A percentile compares a stretch with the other conserved stretches of the same genome.
Conservation (phyloP, 495 filamentous ascomycete species). For the Penicillium canariense region DNA sequence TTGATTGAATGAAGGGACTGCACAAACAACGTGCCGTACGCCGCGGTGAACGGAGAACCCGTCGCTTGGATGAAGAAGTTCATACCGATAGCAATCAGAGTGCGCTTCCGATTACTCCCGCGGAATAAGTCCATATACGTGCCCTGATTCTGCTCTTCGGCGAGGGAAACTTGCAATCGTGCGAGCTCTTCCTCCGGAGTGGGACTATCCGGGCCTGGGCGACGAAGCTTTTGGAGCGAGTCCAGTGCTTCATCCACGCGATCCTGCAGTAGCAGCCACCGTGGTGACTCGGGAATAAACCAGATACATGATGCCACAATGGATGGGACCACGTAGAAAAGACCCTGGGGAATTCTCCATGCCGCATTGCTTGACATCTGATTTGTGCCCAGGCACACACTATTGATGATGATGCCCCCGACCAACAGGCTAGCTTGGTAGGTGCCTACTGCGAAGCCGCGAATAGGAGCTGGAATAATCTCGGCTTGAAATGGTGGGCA, state of each 20-base stretch:
- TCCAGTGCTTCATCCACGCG: slow-evolving; percentile 25
- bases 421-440: slow-evolving; percentile 27
- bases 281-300: slow-evolving; percentile 35
- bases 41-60: slow-evolving; percentile 29
- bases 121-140: slow-evolving; percentile 37
- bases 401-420: slow-evolving; percentile 32
- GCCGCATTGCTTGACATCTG: slow-evolving; percentile 23
- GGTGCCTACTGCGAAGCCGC: slow-evolving; percentile 33
- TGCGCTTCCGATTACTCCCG: slow-evolving; percentile 29
- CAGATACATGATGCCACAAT: slow-evolving; percentile 26
- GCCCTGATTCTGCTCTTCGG: no score
- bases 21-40: slow-evolving; percentile 36
- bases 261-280: slow-evolving; percentile 34
- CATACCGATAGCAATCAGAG: slow-evolving; percentile 27
- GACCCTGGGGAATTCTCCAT: slow-evolving; percentile 32
- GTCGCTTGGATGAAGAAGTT: slow-evolving; percentile 39
- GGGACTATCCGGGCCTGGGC: no score
- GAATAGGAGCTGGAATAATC: slow-evolving; percentile 31
- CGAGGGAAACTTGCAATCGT: slow-evolving; percentile 11
- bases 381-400: slow-evolving; percentile 28
- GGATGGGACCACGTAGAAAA: slow-evolving; percentile 29
- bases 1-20: slow-evolving; percentile 34
- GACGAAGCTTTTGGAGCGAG: slow-evolving; percentile 14
- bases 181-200: slow-evolving; percentile 10
- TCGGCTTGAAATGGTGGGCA: slow-evolving; percentile 32